Evolutionary conservation across 768 basidiomycete species (phyloP).

Genomic region (Kwoniella dejecticola): DNA sequence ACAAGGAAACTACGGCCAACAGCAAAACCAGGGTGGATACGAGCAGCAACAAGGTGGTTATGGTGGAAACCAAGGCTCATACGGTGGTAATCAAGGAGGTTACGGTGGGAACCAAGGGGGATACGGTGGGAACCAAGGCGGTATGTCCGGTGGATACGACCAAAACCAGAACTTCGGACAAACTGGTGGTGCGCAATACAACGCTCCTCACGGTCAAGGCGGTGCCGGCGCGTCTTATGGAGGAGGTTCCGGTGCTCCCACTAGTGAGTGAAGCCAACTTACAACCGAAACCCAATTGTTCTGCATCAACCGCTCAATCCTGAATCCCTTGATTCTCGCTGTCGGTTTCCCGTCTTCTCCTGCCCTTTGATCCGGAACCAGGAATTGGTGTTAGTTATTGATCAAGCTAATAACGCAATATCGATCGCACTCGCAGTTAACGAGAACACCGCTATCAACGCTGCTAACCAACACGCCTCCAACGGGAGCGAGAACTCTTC

Average conservation of each 20-base stretch:
- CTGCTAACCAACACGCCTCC: conserved; percentile 61
- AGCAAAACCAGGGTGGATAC: conserved; percentile 10
- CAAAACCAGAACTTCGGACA: conserved; percentile 18
- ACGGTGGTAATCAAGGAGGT: conserved; percentile 3
- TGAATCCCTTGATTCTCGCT: too few species aligned
- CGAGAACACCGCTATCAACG: conserved; percentile 64
- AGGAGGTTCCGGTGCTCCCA: conserved; percentile 28
- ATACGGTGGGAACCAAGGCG: conserved; percentile 20
- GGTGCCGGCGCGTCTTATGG: conserved; percentile 38
- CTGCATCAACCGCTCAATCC: too few species aligned
- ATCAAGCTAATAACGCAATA: background rate
- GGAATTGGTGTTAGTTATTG: too few species aligned
- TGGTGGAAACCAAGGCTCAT: conserved; percentile 13
- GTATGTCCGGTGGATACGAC: conserved; percentile 26
- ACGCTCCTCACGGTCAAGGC: conserved; percentile 38
- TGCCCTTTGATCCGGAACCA: too few species aligned
- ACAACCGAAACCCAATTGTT: too few species aligned
- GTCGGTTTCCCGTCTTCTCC: too few species aligned
- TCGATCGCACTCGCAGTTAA: conserved; percentile 61
- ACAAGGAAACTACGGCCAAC: conserved; percentile 7
- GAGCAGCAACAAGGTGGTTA: conserved; percentile 11
- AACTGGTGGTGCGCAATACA: conserved; percentile 39
- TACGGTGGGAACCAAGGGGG: conserved; percentile 17
- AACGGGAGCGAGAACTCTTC: conserved; percentile 61
- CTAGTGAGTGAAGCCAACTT: conserved; percentile 23